Evolutionary conservation across 2,329 filamentous ascomycete species (phyloP).

Genomic region (Verticillium zaregamsianum): DNA sequence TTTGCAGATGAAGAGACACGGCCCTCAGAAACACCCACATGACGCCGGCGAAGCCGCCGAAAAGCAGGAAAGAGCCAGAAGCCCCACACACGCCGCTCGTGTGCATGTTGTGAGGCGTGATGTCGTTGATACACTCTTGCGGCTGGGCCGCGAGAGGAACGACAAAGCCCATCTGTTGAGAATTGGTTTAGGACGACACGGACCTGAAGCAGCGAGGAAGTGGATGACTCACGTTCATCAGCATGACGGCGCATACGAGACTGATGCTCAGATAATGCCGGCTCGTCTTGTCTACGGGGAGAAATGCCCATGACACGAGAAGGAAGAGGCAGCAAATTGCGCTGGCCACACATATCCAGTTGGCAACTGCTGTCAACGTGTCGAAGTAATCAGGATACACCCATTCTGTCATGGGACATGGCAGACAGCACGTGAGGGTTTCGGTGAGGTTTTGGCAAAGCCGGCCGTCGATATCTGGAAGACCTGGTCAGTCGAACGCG

Average conservation of each 20-base stretch:
- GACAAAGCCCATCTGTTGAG: constrained; percentile 74
- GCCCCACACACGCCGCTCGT: constrained; percentile 78
- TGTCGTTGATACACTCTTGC: constrained; percentile 79
- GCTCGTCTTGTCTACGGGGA: constrained; percentile 85
- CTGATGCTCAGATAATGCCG: constrained; percentile 92
- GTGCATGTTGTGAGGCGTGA: constrained; percentile 92
- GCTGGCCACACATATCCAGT: constrained; percentile 77
- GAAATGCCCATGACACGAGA: constrained; percentile 70
- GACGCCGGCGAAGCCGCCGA: constrained; percentile 78
- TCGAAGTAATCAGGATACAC: constrained; percentile 57
- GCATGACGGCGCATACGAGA: constrained; percentile 67
- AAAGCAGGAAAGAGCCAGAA: constrained; percentile 79
- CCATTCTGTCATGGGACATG: constrained; percentile 85
- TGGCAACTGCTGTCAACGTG: constrained; percentile 60
- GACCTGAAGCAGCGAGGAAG: background rate
- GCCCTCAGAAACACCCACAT: constrained; percentile 92
- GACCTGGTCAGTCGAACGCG: background rate
- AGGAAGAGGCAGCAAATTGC: constrained; percentile 71
- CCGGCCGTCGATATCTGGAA: background rate
- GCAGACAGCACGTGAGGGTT: constrained; percentile 68
- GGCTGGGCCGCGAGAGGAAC: constrained; percentile 77
- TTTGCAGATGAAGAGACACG: constrained; percentile 90
- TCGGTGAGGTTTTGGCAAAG: background rate
- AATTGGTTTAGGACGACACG: background rate
- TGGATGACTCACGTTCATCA: constrained; percentile 67